Conservation (phyloP, 768 basidiomycete species). For the Podaxis mareebaensis region DNA sequence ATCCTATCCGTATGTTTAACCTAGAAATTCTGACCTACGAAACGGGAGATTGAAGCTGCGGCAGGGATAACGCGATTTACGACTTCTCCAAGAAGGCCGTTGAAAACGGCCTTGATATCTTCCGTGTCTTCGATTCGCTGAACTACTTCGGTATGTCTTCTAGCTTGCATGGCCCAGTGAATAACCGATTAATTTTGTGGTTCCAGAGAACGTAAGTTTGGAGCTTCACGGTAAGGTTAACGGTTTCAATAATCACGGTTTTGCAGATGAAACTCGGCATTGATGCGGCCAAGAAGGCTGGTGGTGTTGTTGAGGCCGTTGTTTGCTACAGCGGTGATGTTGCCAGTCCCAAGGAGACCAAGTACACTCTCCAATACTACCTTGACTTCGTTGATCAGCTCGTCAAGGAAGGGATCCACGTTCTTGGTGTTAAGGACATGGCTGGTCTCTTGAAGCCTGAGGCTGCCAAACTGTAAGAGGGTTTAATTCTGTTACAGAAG, state of each 20-base stretch:
- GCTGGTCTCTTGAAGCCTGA: constrained; percentile 95
- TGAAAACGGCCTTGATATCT: constrained; percentile 99
- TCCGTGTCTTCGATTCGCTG: constrained; percentile 98
- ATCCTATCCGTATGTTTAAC: constrained; percentile 80
- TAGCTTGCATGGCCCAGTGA: neutral
- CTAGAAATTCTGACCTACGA: neutral
- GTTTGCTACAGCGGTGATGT: constrained; percentile 99
- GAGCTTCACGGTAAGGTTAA: neutral
- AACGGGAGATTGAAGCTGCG: constrained; percentile 13
- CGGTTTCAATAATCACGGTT: neutral
- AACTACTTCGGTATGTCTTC: constrained; percentile 87
- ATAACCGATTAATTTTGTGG: constrained; percentile 7
- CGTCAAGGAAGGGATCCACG: constrained; percentile 92
- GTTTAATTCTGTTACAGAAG: constrained; percentile 16
- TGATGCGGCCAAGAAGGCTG: constrained; percentile 99
- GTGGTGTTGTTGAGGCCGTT: constrained; percentile 96
- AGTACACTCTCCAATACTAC: constrained; percentile 98
- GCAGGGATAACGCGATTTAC: constrained; percentile 96
- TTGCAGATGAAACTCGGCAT: constrained; percentile 93
- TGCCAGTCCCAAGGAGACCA: constrained; percentile 90
- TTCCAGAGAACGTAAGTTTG: constrained; percentile 66
- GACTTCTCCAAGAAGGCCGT: constrained; percentile 99
- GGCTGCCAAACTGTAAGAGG: constrained; percentile 80
- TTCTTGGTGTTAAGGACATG: constrained; percentile 99
- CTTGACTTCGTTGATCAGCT: constrained; percentile 93